phyloP scores from a whole-genome alignment of 208 protist genomes.

The Crithidia sp. region DNA sequence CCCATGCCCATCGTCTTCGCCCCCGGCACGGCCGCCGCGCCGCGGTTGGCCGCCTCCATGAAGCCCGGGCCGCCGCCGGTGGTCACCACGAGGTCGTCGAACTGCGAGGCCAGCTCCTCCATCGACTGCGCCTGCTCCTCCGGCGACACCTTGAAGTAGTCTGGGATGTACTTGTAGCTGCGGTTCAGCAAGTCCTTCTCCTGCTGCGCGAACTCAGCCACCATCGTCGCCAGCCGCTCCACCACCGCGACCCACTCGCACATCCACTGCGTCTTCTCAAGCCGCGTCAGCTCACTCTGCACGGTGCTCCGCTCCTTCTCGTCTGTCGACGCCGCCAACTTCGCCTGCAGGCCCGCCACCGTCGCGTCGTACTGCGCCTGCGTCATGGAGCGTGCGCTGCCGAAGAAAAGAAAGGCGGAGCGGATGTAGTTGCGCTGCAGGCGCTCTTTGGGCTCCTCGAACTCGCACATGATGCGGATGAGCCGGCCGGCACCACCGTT shows the following conservation, averaged over 20 bases:
- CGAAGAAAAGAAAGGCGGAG: constrained; percentile 93
- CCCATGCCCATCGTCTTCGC: constrained; percentile 92
- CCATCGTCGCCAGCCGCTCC: constrained; percentile 59
- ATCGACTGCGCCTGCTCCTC: constrained; percentile 31
- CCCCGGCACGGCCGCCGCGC: constrained; percentile 71
- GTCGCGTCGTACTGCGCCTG: constrained; percentile 68
- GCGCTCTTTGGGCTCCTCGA: constrained; percentile 85
- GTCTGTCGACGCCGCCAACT: constrained; percentile 26
- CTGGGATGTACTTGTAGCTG: constrained; percentile 67
- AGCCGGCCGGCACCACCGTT: constrained; percentile 70
- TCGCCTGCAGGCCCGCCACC: constrained; percentile 25
- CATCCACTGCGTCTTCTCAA: constrained; percentile 91
- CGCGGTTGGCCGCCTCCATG: constrained; percentile 94
- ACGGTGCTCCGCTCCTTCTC: constrained; percentile 23
- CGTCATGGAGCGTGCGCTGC: constrained; percentile 90
- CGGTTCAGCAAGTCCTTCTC: constrained; percentile 57
- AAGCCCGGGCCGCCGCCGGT: constrained; percentile 93
- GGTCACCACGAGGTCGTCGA: constrained; percentile 82
- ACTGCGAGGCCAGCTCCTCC: constrained; percentile 25
- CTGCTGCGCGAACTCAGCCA: constrained; percentile 66
- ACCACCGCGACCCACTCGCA: constrained; percentile 87
- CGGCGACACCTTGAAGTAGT: constrained; percentile 77
- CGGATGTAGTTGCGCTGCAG: constrained; percentile 74
- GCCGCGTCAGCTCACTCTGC: constrained; percentile 49
- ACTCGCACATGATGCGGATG: constrained; percentile 93